Conservation (phyloP, 2,329 filamentous ascomycete genomes). For the Pseudogymnoascus sp. region DNA sequence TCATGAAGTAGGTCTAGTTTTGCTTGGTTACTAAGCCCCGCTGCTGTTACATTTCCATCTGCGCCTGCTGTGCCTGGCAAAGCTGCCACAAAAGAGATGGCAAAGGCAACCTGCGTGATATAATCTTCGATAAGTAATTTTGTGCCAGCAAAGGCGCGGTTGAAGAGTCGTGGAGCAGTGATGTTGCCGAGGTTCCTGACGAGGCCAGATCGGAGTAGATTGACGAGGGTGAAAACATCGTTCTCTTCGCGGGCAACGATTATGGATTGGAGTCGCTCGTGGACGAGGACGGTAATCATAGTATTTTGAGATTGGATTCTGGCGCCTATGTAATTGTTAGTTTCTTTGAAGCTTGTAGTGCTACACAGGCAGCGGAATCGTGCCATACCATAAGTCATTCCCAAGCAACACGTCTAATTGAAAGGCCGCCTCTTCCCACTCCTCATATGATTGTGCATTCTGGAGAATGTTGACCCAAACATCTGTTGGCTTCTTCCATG, state of each 20-base stretch:
- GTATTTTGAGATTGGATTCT: slow-evolving; percentile 70
- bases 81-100: slow-evolving; percentile 67
- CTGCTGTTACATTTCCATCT: slow-evolving; percentile 32
- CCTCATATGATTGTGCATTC: slow-evolving; percentile 66
- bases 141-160: slow-evolving; percentile 78
- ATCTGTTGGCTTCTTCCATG: slow-evolving; percentile 55
- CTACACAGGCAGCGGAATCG: background rate
- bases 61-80: slow-evolving; percentile 51
- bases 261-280: slow-evolving; percentile 66
- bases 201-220: slow-evolving; percentile 70
- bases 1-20: slow-evolving; percentile 85
- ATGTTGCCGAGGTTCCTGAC: slow-evolving; percentile 91
- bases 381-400: slow-evolving; percentile 66
- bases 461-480: slow-evolving; percentile 59
- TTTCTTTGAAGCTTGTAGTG: background rate
- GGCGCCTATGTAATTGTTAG: slow-evolving; percentile 51
- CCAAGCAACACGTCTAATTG: slow-evolving; percentile 77
- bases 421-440: slow-evolving; percentile 80
- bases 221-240: slow-evolving; percentile 69
- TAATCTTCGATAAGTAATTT: slow-evolving; percentile 91
- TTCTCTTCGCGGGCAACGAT: slow-evolving; percentile 61
- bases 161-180: slow-evolving; percentile 72
- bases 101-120: slow-evolving; percentile 73
- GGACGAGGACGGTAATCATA: slow-evolving; percentile 85
- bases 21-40: slow-evolving; percentile 42